Base-by-base conservation (phyloP, 345 rosid genomes). In the Pugionium dolabratum region DNA sequence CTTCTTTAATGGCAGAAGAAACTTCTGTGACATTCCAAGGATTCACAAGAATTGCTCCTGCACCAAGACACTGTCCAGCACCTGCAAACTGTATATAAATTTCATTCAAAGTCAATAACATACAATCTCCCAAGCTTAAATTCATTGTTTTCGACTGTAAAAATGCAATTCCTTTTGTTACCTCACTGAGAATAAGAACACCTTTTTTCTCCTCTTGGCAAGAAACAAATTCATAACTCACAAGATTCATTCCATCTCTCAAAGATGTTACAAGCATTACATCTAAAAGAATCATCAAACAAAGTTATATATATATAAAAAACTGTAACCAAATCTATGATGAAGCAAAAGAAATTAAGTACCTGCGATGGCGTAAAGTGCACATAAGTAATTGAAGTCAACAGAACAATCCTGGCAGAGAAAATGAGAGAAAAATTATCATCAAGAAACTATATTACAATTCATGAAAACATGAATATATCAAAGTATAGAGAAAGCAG, bases 21-120 rank as follows among this genome's bases (percentile, higher is more conserved):
- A 95, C 99, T 83, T 95, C 99, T 41, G 95, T 95, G 53, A 95
- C 91, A 82, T 95, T 95, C 99, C 99, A 95, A 45, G 99, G 99
- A 68, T 91, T 95, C 74, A 95, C 96, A 51, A 95, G 86, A 71
- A 95, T 84, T 51, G 99, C 98, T 65, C 99, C 99, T 74, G 99
- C 99, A 48, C 99, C 99, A 26, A 95, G 81, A 61, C 96, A 91
- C 76, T 95, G 99, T 67, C 98, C 99, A 47, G 99, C 99, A 57
- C 99, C 99, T 44, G 99, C 98, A 82, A 91, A 95, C 99, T 95
- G 75, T 54, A 76, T 18, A 18, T 18, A 53, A 18, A 18, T 18
- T 18, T 18, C 18, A 18, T 18, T 18, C 18, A 18, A 18, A 18
- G 18, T 18, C 18, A 18, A 18, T 18, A 18, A 18, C 18, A 18